Evolutionary conservation across 768 basidiomycete species (phyloP).

Genomic region (Ephemerocybe angulata): DNA sequence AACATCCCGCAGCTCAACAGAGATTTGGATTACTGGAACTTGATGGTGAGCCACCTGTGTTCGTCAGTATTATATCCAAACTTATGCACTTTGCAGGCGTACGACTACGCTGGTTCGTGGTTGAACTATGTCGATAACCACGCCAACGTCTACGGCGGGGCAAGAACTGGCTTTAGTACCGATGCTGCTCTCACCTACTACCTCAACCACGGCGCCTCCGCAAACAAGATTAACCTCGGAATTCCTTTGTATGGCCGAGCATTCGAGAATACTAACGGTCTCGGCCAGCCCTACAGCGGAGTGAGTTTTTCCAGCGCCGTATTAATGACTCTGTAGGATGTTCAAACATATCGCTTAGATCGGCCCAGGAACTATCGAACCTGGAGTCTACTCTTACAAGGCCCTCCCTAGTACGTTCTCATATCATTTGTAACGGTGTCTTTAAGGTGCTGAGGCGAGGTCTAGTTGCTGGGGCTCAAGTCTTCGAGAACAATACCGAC

Average conservation of each 20-base stretch:
- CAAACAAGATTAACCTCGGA: slow-evolving; percentile 66
- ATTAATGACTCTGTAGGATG: background rate
- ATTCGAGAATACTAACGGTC: slow-evolving; percentile 65
- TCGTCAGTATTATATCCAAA: background rate
- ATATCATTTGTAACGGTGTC: slow-evolving; percentile 8
- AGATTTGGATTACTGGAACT: slow-evolving; percentile 72
- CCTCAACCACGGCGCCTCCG: slow-evolving; percentile 54
- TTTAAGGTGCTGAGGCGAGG: background rate
- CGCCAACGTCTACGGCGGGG: slow-evolving; percentile 68
- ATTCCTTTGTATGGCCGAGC: slow-evolving; percentile 81
- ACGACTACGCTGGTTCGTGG: slow-evolving; percentile 81
- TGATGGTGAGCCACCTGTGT: slow-evolving; percentile 53
- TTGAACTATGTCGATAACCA: slow-evolving; percentile 49
- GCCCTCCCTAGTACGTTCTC: slow-evolving; percentile 51
- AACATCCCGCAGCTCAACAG: slow-evolving; percentile 60
- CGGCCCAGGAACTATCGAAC: slow-evolving; percentile 67
- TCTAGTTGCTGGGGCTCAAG: slow-evolving; percentile 48
- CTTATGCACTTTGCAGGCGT: slow-evolving; percentile 40
- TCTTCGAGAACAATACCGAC: slow-evolving; percentile 64
- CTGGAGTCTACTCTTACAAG: slow-evolving; percentile 77
- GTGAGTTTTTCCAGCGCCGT: slow-evolving; percentile 30
- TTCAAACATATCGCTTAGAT: slow-evolving; percentile 35
- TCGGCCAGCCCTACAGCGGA: slow-evolving; percentile 66
- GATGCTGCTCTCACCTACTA: slow-evolving; percentile 66
- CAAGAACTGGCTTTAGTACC: slow-evolving; percentile 60